A percentile compares a stretch with the other conserved stretches of the same genome.
phyloP scores from a whole-genome alignment of 371 early-diverging fungal species.

The Rhizopus stolonifer region DNA sequence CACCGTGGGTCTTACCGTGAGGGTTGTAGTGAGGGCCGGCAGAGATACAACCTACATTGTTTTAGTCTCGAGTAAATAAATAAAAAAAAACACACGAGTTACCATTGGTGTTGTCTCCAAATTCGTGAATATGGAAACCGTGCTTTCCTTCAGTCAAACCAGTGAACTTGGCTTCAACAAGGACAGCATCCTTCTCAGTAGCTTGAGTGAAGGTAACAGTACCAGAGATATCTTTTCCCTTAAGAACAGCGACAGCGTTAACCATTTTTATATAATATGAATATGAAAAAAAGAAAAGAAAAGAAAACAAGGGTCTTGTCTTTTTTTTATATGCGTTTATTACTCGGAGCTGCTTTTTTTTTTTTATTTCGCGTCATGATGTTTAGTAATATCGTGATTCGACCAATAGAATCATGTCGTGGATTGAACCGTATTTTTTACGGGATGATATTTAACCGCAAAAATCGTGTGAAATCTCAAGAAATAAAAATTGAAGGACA shows the following conservation, averaged over 20 bases:
- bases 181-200: conserved; percentile 57
- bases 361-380: conserved; percentile 20
- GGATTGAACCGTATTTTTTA: background rate
- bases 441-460: background rate
- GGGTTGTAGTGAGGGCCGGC: conserved; percentile 91
- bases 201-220: conserved; percentile 78
- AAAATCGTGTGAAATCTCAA: background rate
- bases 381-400: conserved; percentile 12
- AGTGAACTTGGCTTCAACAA: conserved; percentile 63
- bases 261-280: conserved; percentile 47
- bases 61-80: no score
- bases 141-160: conserved; percentile 80
- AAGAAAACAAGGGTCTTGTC: conserved; percentile 13
- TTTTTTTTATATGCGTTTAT: conserved; percentile 3
- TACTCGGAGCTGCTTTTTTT: background rate
- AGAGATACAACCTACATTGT: conserved; percentile 67
- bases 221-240: conserved; percentile 63
- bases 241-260: conserved; percentile 81
- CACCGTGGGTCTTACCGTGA: conserved; percentile 77
- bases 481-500: background rate
- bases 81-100: no score
- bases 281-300: conserved; percentile 13
- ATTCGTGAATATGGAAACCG: conserved; percentile 92
- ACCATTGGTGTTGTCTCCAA: conserved; percentile 84
- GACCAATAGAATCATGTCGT: background rate